These are phyloP conservation scores for Citropsis articulata DNA, from an alignment of 345 rosid genomes.

Conservation along the genomic window DNA sequence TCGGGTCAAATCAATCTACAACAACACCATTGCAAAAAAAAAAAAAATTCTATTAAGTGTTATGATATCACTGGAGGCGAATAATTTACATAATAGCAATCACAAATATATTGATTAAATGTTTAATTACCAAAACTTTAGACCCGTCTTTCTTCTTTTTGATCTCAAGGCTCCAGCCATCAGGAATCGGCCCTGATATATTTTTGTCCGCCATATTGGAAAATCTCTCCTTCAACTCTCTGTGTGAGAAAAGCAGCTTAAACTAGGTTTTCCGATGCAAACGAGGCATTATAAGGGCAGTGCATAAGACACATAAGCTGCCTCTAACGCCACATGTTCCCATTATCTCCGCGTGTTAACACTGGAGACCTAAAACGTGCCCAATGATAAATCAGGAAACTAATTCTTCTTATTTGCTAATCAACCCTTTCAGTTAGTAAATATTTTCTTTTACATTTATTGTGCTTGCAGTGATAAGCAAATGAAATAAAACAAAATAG, in stretches of 20 bases:
- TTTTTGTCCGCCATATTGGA: conserved; percentile 16
- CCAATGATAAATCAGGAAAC: not conserved
- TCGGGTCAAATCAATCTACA: conserved; percentile 5
- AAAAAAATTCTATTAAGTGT: not conserved
- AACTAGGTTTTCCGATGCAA: conserved; percentile 17
- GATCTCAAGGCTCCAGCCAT: conserved; percentile 15
- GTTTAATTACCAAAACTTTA: conserved; percentile 16
- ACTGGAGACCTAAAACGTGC: conserved; percentile 4
- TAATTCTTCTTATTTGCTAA: not conserved
- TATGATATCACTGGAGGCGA: not conserved
- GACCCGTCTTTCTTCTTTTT: conserved; percentile 9
- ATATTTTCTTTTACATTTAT: not conserved
- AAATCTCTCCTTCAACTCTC: not conserved
- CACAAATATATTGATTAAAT: not conserved
- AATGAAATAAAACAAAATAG: not conserved
- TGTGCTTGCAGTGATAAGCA: not conserved
- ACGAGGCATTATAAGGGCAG: conserved; percentile 9
- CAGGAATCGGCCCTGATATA: conserved; percentile 9
- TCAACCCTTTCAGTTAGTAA: not conserved
- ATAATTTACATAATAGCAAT: not conserved
- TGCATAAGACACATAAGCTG: not conserved
- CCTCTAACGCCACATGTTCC: conserved; percentile 16
- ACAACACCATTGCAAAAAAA: not conserved
- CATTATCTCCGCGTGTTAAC: conserved; percentile 9
- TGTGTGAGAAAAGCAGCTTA: conserved; percentile 1